Evolutionary conservation across 352 stramenopile genomes (phyloP), one percentile per base, ranked within the genome.

Genomic region (Thraustochytrium striatum): DNA sequence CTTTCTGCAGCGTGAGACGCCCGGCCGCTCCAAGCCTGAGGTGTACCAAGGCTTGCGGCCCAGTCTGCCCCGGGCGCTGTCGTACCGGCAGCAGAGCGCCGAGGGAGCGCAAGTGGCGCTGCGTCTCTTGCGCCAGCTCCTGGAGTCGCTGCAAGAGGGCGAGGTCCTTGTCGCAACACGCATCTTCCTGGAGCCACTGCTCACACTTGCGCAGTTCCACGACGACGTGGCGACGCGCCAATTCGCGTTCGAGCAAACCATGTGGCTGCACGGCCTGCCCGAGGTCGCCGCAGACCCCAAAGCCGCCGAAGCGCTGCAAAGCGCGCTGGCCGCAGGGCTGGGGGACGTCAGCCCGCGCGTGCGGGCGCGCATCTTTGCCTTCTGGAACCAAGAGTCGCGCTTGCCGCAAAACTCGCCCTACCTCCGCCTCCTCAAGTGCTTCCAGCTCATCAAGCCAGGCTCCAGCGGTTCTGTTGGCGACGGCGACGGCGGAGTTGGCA

Each of bases 301-400:
- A 16, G 47, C 47, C 25, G 16, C 47, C 16, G 25, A 55, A 55
- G 16, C 47, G 16, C 47, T 55, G 16, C 16, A 55, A 55, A 55
- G 16, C 16, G 39, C 65, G 16, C 65, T 75, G 13, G 65, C 65
- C 21, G 44, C 65, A 1, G 65, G 65, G 19, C 50, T 75, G n/a
- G 52, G 65, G 3, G 65, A 75, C 52, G 30, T 43, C 19, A 32
- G 39, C 16, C 2, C 25, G 7, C 11, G 5, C 19, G 50, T 30
- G 32, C 44, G 52, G 8, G 36, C 13, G 21, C 32, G 50, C 41
- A 30, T 75, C 35, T 75, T 75, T 43, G 39, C 11, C 5, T 75
- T 75, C 52, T 75, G 65, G 65, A 38, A 75, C 50, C 65, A 75
- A 43, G n/a, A 61, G 8, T 25, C 58, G 9, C 52, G 44, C 21